Evolutionary conservation across 331 rosid species (phyloP).

Genomic region (Malus hybrid): DNA sequence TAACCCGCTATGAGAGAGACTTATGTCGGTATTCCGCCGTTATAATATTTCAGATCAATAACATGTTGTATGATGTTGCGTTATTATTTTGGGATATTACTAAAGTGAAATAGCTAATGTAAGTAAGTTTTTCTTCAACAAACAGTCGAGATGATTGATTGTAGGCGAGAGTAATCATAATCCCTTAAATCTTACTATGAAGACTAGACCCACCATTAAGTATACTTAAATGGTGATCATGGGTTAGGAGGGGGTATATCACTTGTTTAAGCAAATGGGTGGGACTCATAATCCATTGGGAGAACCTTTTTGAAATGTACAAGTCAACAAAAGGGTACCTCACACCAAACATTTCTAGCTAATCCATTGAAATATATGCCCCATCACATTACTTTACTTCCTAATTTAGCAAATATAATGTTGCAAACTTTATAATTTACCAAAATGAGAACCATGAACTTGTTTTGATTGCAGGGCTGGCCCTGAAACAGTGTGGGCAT

Average conservation of each 20-base stretch:
- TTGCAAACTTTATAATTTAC: no score
- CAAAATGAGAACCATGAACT: no score
- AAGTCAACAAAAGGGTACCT: constrained; percentile 31
- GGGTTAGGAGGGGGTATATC: constrained; percentile 11
- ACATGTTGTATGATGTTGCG: no score
- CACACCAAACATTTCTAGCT: constrained; percentile 15
- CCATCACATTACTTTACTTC: neutral
- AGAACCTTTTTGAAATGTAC: constrained; percentile 2
- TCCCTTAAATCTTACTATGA: neutral
- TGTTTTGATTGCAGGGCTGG: no score
- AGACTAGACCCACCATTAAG: constrained; percentile 17
- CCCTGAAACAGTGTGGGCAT: no score
- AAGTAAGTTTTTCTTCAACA: no score
- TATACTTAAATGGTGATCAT: constrained; percentile 8
- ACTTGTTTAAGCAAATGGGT: neutral
- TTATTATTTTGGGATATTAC: no score
- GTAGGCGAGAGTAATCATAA: neutral
- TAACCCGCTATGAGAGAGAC: no score
- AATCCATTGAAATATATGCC: constrained; percentile 20
- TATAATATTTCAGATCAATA: no score
- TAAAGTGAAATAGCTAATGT: no score
- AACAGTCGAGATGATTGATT: constrained; percentile 27
- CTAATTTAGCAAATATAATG: no score
- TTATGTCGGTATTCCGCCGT: no score
- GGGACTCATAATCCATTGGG: neutral